Percentiles rank a stretch among this genome's conserved stretches.
Conservation (phyloP, 2,329 filamentous ascomycete genomes). For the Fusarium sp. region DNA sequence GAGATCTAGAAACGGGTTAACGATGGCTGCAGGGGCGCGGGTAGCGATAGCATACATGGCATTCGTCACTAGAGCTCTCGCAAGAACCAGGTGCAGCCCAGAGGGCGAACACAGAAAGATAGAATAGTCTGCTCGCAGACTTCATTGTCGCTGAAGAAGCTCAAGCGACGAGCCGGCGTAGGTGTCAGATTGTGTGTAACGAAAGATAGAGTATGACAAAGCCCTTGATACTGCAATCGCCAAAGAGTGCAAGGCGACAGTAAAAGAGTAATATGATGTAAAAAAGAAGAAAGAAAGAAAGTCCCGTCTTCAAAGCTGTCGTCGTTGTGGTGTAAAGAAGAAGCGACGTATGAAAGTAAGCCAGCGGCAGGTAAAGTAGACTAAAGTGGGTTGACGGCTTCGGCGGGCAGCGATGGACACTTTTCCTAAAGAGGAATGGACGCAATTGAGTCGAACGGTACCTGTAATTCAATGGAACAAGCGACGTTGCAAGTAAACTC, state of each 20-base stretch:
- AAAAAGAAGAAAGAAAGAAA: not conserved
- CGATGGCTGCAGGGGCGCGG: conserved; percentile 23
- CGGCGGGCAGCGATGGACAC: conserved; percentile 36
- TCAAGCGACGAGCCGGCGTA: conserved; percentile 9
- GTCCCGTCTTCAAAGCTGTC: not conserved
- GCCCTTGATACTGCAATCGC: not conserved
- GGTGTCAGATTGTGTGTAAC: not conserved
- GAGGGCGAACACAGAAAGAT: conserved; percentile 65
- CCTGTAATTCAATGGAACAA: conserved; percentile 20
- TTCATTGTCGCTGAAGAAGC: conserved; percentile 54
- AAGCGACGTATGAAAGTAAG: conserved; percentile 39
- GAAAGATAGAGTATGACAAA: not conserved
- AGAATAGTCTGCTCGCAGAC: conserved; percentile 65
- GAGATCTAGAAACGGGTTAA: conserved; percentile 75
- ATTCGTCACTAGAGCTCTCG: conserved; percentile 58
- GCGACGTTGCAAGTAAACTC: not conserved
- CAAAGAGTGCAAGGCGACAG: conserved; percentile 29
- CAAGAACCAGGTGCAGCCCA: conserved; percentile 62
- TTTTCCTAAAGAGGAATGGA: conserved; percentile 15
- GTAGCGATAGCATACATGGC: conserved; percentile 59
- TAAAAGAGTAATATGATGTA: not conserved
- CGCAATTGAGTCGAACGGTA: conserved; percentile 20
- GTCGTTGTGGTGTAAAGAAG: conserved; percentile 26
- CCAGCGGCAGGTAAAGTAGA: conserved; percentile 29
- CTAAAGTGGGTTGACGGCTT: conserved; percentile 39